Conservation (phyloP, 495 filamentous ascomycete genomes). For the Geopyxis carbonaria region DNA sequence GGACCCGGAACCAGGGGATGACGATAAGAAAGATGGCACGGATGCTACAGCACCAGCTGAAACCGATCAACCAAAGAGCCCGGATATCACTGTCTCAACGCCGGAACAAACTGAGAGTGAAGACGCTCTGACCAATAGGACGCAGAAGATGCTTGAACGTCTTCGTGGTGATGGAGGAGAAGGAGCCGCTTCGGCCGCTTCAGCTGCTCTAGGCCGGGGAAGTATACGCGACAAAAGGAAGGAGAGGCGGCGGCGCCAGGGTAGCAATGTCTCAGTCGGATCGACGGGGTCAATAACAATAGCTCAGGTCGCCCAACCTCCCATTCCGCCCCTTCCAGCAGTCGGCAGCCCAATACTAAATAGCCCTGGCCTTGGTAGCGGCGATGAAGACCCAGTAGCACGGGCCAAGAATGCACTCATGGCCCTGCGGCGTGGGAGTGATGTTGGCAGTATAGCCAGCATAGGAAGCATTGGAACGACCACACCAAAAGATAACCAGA, state of each 20-base stretch:
- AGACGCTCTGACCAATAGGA: slow-evolving; percentile 19
- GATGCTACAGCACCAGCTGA: neutral
- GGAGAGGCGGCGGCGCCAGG: slow-evolving; percentile 20
- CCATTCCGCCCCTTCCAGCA: slow-evolving; percentile 1
- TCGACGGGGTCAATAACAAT: neutral
- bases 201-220: slow-evolving; percentile 6
- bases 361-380: slow-evolving; percentile 1
- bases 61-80: neutral
- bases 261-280: slow-evolving; percentile 15
- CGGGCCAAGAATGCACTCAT: slow-evolving; percentile 34
- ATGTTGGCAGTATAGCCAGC: slow-evolving; percentile 1
- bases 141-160: slow-evolving; percentile 20
- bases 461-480: slow-evolving; percentile 3
- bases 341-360: slow-evolving; percentile 1
- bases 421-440: slow-evolving; percentile 20
- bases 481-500: neutral
- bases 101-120: slow-evolving; percentile 11
- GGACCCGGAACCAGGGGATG: slow-evolving; percentile 11
- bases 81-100: slow-evolving; percentile 5
- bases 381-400: slow-evolving; percentile 23
- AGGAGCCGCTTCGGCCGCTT: too few relatives aligned
- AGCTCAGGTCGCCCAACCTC: neutral
- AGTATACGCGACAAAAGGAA: slow-evolving; percentile 20
- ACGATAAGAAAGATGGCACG: slow-evolving; percentile 27
- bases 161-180: slow-evolving; percentile 14